A percentile compares a stretch with the other conserved stretches of the same genome.
These are phyloP conservation scores for Trichosanthes cucumerina DNA, from an alignment of 306 rosid species.

Conservation along the genomic window DNA sequence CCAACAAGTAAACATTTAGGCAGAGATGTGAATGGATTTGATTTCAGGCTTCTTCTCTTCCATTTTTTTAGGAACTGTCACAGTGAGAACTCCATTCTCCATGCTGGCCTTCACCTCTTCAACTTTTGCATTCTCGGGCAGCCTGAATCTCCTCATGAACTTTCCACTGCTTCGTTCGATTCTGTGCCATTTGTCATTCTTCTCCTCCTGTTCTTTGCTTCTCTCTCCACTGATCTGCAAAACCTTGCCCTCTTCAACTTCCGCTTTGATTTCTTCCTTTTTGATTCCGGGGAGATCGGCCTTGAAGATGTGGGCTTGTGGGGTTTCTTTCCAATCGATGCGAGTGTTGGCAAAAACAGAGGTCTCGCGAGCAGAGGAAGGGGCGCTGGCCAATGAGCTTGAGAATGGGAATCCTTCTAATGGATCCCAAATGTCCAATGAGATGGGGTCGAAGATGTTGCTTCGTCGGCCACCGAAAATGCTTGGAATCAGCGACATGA, in stretches of 20 bases:
- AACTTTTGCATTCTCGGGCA: conserved; percentile 21
- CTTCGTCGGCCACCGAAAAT: conserved; percentile 15
- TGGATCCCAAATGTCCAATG: conserved; percentile 22
- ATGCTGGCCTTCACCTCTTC: conserved; percentile 21
- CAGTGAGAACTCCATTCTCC: conserved; percentile 26
- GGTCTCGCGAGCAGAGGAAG: conserved; percentile 17
- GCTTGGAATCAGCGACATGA: conserved; percentile 19
- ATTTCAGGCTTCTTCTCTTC: conserved; percentile 19
- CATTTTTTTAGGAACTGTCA: conserved; percentile 21
- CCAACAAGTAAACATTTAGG: not conserved
- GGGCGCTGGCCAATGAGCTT: not conserved
- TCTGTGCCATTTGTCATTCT: conserved; percentile 29
- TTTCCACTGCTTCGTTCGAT: conserved; percentile 28
- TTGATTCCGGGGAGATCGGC: conserved; percentile 29
- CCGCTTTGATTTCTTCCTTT: conserved; percentile 25
- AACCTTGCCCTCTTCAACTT: conserved; percentile 24
- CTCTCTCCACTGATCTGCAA: conserved; percentile 27
- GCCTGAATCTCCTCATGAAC: conserved; percentile 27
- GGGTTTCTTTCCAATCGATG: conserved; percentile 34
- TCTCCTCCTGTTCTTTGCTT: conserved; percentile 20
- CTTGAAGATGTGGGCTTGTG: conserved; percentile 26
- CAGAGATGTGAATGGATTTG: conserved; percentile 19
- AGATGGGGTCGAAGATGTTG: conserved; percentile 23
- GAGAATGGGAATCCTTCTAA: conserved; percentile 13
- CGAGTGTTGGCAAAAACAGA: conserved; percentile 24